Evolutionary conservation across 2,329 filamentous ascomycete genomes (phyloP), one percentile per base, ranked within the genome.

Genomic region (Tolypocladium paradoxum): DNA sequence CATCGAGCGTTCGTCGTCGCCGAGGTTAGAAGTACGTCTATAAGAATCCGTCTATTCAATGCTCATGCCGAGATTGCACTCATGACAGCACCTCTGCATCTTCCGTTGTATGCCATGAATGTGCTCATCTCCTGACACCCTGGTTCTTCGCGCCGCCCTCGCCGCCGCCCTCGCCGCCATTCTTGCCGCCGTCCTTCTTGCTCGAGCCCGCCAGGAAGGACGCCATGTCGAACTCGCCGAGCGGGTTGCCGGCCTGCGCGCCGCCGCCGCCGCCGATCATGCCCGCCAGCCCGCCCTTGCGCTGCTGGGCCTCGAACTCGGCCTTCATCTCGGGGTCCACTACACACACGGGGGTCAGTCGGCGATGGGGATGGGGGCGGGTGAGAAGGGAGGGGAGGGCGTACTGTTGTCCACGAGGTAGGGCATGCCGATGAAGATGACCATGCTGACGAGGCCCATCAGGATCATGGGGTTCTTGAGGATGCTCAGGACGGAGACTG

Each of bases 401-500:
- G 57, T 82, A 96, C 91, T 96, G 67, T 93, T 96, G 50, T 97
- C 91, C 74, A 97, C 84, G 53, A 99, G 70, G 70, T 96, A 93
- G 16, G 93, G 93, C 87, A 97, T 89, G 60, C 91, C 91, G 62
- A 97, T 79, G 57, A 96, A 90, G 59, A 96, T 75, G 6, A 74
- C 84, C 75, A 96, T 82, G 56, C 85, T 90, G 38, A 93, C 83
- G 35, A 95, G 71, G 5, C 87, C 90, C 75, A 99, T 86, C 56
- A 99, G 78, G 58, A 97, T 96, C 90, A 97, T 97, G 4, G 93
- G 93, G 66, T 89, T 96, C 76, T 93, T 93, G 62, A 96, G 76
- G 53, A 96, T 84, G 54, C 81, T 82, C 54, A 96, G 65, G n/a
- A 91, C 77, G 20, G 85, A 89, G 72, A 92, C 87, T 90, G 59